These are phyloP conservation scores for Helianthus tuberosus DNA, from an alignment of 129 eudicot genomes.

Conservation along the genomic window DNA sequence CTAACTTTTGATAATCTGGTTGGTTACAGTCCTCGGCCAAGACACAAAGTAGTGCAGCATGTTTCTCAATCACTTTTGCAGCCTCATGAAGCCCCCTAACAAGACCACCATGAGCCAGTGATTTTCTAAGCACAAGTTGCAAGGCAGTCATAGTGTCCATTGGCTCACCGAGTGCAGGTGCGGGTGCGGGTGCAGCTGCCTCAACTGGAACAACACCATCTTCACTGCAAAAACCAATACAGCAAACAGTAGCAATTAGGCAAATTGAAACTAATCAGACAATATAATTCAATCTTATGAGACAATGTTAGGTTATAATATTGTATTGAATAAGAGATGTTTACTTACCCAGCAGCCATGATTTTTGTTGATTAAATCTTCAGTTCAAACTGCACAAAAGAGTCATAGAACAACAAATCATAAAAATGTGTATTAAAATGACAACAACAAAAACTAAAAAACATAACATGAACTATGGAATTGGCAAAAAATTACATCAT, in stretches of 20 bases:
- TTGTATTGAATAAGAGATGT: no score
- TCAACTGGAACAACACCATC: conserved; percentile 64
- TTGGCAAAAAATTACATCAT: neutral
- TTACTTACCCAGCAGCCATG: conserved; percentile 58
- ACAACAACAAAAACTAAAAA: neutral
- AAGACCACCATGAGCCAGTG: no score
- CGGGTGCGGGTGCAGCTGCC: no score
- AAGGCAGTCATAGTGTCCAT: no score
- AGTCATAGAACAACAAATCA: conserved; percentile 4
- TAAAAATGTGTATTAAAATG: neutral
- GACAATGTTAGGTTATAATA: no score
- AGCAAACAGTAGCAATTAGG: neutral
- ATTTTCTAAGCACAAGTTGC: no score
- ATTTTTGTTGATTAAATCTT: conserved; percentile 23
- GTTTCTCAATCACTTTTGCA: conserved; percentile 81
- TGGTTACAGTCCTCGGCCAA: conserved; percentile 87
- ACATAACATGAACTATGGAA: neutral
- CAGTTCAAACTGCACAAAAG: conserved; percentile 11
- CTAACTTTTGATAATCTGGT: conserved; percentile 68
- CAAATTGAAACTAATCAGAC: neutral
- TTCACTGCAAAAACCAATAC: conserved; percentile 54
- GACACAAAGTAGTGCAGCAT: conserved; percentile 78
- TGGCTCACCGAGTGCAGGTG: no score
- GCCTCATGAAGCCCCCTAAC: no score
- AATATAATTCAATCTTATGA: neutral